Percentiles rank a stretch among this genome's conserved stretches.
Conservation (phyloP, 805 yeast genomes). For the Yarrowia sp. region DNA sequence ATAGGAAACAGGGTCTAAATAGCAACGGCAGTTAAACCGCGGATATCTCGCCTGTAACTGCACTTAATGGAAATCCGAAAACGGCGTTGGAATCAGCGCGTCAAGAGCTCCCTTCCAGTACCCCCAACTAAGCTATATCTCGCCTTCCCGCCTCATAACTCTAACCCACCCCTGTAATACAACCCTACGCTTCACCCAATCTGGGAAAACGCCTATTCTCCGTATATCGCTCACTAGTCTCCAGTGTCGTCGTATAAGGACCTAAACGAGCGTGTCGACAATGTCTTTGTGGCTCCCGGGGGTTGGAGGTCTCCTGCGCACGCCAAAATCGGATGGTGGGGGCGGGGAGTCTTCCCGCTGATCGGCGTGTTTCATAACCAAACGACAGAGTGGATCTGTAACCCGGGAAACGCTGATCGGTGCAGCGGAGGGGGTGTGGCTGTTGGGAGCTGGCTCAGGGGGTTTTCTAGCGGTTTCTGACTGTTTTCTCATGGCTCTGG, state of each 20-base stretch:
- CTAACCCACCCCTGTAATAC: constrained; percentile 21
- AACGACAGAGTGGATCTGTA: not conserved
- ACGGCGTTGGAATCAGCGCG: not conserved
- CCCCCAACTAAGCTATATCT: not conserved
- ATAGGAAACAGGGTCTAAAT: constrained; percentile 21
- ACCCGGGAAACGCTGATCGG: not conserved
- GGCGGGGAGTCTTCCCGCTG: constrained; percentile 17
- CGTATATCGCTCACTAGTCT: constrained; percentile 25
- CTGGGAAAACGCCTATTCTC: constrained; percentile 11
- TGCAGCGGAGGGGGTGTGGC: not conserved
- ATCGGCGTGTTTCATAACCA: constrained; percentile 10
- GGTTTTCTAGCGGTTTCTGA: too few species aligned
- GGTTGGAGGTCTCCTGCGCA: not conserved
- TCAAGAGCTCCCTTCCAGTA: too few species aligned
- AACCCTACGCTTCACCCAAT: constrained; percentile 5
- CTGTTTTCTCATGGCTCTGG: too few species aligned
- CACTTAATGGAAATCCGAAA: not conserved
- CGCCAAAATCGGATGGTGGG: constrained; percentile 10
- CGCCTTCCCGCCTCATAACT: not conserved
- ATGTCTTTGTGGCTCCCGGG: constrained; percentile 15
- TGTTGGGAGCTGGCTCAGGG: too few species aligned
- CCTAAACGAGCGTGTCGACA: constrained; percentile 9
- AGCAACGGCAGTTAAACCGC: not conserved
- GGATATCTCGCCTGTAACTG: not conserved
- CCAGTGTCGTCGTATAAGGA: not conserved